Percentiles rank a stretch among this genome's conserved stretches.
Conservation (phyloP, 1,139 yeast species). For the Lodderomyces parapsilosis region DNA sequence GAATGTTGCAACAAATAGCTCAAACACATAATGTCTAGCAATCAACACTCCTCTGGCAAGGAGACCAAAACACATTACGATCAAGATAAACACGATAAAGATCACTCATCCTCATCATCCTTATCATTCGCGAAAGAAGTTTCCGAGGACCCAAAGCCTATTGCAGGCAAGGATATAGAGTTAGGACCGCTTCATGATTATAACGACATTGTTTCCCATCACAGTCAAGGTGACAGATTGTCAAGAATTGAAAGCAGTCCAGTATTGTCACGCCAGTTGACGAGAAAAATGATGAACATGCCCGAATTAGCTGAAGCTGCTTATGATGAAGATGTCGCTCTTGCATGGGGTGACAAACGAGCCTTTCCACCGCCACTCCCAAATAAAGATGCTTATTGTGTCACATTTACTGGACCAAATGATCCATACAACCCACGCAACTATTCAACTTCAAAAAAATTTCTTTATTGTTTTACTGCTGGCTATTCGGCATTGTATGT, state of each 20-base stretch:
- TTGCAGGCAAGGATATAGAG: neutral
- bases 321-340: constrained; percentile 25
- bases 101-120: constrained; percentile 11
- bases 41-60: no score
- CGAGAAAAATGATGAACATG: constrained; percentile 34
- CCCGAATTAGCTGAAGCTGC: constrained; percentile 21
- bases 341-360: constrained; percentile 50
- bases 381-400: constrained; percentile 32
- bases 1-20: no score
- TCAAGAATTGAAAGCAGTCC: constrained; percentile 27
- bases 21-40: no score
- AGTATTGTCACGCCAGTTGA: constrained; percentile 24
- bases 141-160: neutral
- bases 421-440: constrained; percentile 53
- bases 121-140: constrained; percentile 14
- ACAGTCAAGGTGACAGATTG: constrained; percentile 22
- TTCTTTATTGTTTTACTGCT: constrained; percentile 9
- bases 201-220: neutral
- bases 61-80: neutral
- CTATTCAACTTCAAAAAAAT: constrained; percentile 36
- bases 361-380: constrained; percentile 37
- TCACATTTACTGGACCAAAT: constrained; percentile 46
- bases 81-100: neutral
- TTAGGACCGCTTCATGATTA: neutral
- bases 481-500: constrained; percentile 25